Percentiles rank a stretch among this genome's conserved stretches.
phyloP scores from a whole-genome alignment of 441 rosid species.

The Macaranga tanarius region DNA sequence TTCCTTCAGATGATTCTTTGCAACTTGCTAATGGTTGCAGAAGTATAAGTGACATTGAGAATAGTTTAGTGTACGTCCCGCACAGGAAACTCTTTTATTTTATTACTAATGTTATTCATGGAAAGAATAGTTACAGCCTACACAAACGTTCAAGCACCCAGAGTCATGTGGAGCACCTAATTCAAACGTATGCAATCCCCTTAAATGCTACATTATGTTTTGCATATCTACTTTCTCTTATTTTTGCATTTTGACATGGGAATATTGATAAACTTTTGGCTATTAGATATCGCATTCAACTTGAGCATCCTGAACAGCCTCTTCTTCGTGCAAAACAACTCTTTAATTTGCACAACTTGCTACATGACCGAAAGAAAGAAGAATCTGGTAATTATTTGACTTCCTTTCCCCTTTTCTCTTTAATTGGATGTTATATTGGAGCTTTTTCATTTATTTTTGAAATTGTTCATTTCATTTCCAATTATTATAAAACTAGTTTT shows the following conservation, averaged over 20 bases:
- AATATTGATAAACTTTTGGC: slow-evolving; percentile 19
- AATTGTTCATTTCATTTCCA: background rate
- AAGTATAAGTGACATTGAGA: slow-evolving; percentile 53
- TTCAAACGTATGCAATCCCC: slow-evolving; percentile 54
- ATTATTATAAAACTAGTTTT: background rate
- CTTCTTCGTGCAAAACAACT: slow-evolving; percentile 84
- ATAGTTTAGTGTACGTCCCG: slow-evolving; percentile 67
- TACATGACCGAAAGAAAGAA: slow-evolving; percentile 62
- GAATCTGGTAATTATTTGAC: slow-evolving; percentile 50
- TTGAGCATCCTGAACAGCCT: slow-evolving; percentile 64
- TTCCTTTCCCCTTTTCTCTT: slow-evolving; percentile 16
- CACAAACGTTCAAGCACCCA: slow-evolving; percentile 36
- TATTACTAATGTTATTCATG: slow-evolving; percentile 42
- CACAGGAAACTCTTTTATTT: slow-evolving; percentile 66
- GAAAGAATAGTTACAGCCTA: slow-evolving; percentile 53
- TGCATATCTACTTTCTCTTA: slow-evolving; percentile 4
- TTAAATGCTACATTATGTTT: slow-evolving; percentile 21
- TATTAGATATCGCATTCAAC: slow-evolving; percentile 65
- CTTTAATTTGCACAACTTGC: slow-evolving; percentile 71
- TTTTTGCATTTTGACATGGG: slow-evolving; percentile 14
- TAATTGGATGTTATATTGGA: background rate
- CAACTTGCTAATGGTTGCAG: slow-evolving; percentile 66
- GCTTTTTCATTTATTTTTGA: background rate
- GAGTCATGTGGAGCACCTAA: slow-evolving; percentile 53
- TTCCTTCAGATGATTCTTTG: slow-evolving; percentile 37